Base-by-base conservation (phyloP, 2,329 filamentous ascomycete genomes). In the Hymenotorrendiella dingleyae region DNA sequence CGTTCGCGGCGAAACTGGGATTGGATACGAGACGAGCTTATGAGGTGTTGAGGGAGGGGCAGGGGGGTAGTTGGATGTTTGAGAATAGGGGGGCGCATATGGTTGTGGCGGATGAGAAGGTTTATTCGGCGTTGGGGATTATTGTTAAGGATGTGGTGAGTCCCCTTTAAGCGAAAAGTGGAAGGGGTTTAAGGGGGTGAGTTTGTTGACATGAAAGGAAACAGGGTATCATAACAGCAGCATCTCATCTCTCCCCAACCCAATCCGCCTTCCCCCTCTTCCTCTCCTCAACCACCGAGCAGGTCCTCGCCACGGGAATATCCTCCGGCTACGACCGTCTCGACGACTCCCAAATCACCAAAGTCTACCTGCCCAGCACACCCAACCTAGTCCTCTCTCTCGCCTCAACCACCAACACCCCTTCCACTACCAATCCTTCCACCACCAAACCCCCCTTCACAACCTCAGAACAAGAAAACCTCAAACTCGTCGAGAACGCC, bases 1-100 rank as follows among this genome's bases (percentile, higher is more conserved):
- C 76, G 0, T 71, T 83, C 32, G 78, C 78, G 1, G 67, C 66
- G 24, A 68, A 71, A 16, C 57, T 80, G 3, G 78, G 77, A 0
- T 62, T 82, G 12, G 70, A 79, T 37, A 63, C 63, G 0, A 54
- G 53, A 16, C 60, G 65, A 6, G 49, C 51, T 34, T 67, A 62
- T 42, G 72, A 77, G 3, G 55, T 58, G 11, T 26, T 60, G 19
- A 51, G 36, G 14, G 27, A 33, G 1, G 38, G 48, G 10, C 42
- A 50, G 9, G 55, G 49, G 1, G 46, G 14, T 4, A 71, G 69
- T 51, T 77, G 71, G 67, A 76, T 78, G 64, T 78, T 77, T 62
- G 70, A 73, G 53, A 73, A 76, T 52, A 62, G 74, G n/a, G 71
- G 68, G 11, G 68, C 70, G 29, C 70, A 71, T 53, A 72, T 75